Evolutionary conservation across 1,284 basidiomycete species (phyloP), one percentile per base, ranked within the genome.

Genomic region (Ganoderma sinense): DNA sequence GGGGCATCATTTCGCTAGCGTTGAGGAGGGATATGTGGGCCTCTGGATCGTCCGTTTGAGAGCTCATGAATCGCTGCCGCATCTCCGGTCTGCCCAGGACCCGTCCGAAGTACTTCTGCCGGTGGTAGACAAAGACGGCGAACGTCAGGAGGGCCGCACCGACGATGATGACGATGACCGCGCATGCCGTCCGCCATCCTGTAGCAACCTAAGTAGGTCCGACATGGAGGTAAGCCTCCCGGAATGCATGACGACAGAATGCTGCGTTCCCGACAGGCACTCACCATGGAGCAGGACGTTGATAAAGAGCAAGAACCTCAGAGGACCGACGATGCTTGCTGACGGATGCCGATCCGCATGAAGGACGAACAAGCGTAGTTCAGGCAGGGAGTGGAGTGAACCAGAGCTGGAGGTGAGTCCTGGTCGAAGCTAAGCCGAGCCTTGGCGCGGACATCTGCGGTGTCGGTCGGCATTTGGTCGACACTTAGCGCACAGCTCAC

Each of bases 101-200:
- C 41, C 62, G 55, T 6, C 66, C 68, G 18, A 60, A 39, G 63
- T 53, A 53, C 56, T 67, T 68, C 55, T 55, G 70, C 8, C 72
- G 66, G 23, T 67, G 70, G 61, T 69, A 71, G 26, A 73, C 56
- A 65, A 64, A 69, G 6, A 67, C 58, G 36, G 48, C 69, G 48
- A 73, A 69, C 16, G 72, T 73, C 26, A 73, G 65, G 10, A 73
- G 62, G 26, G 70, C 70, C 1, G 72, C 68, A 2, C 72, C 72
- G 55, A 71, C 26, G 60, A 73, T 56, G 33, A 73, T 73, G 36
- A 71, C 60, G 40, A 73, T 71, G 65, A 73, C 69, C 29, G 65
- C 64, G 41, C 45, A 36, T 31, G 72, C 72, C 58, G 72, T 73
- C 60, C 72, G 66, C 72, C 72, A 73, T 68, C 70, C 72, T 60